Evolutionary conservation across 176 grass and related monocot genomes (phyloP).

Genomic region (Canna indica): DNA sequence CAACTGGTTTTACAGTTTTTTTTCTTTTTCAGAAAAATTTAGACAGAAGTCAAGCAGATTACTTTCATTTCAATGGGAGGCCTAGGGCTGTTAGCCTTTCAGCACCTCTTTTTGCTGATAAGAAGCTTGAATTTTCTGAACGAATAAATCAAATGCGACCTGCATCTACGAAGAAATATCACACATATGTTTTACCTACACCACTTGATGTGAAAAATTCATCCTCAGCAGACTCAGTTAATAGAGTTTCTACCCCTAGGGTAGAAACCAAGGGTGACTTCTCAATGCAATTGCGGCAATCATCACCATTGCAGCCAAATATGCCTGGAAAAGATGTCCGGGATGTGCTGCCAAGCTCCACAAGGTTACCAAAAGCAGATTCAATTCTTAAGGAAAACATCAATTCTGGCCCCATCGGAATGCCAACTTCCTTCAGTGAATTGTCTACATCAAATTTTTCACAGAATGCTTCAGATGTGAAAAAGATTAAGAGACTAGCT

Average conservation of each 20-base stretch:
- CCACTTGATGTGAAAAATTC: slow-evolving; percentile 44
- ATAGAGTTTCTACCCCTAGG: slow-evolving; percentile 24
- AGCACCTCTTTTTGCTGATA: slow-evolving; percentile 64
- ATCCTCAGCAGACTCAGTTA: slow-evolving; percentile 31
- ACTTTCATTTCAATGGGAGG: slow-evolving; percentile 29
- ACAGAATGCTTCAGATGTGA: slow-evolving; percentile 30
- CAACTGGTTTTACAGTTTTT: neutral
- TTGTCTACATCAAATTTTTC: slow-evolving; percentile 28
- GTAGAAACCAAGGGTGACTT: slow-evolving; percentile 29
- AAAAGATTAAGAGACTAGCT: slow-evolving; percentile 52
- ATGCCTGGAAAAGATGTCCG: slow-evolving; percentile 35
- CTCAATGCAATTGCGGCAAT: slow-evolving; percentile 29
- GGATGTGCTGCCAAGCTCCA: slow-evolving; percentile 49
- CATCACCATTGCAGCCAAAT: slow-evolving; percentile 61
- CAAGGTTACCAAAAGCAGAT: slow-evolving; percentile 42
- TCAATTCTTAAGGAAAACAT: slow-evolving; percentile 69
- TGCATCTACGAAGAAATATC: slow-evolving; percentile 62
- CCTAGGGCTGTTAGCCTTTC: slow-evolving; percentile 58
- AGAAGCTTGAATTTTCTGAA: slow-evolving; percentile 59
- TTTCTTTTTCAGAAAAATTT: slow-evolving; percentile 36
- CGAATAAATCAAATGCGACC: slow-evolving; percentile 47
- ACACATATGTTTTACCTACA: slow-evolving; percentile 81
- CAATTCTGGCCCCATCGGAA: slow-evolving; percentile 33
- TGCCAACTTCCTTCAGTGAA: slow-evolving; percentile 20
- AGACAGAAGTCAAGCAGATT: slow-evolving; percentile 47